These are phyloP conservation scores for Cordyceps tenuipes DNA, from an alignment of 2,329 filamentous ascomycete species.

Conservation along the genomic window DNA sequence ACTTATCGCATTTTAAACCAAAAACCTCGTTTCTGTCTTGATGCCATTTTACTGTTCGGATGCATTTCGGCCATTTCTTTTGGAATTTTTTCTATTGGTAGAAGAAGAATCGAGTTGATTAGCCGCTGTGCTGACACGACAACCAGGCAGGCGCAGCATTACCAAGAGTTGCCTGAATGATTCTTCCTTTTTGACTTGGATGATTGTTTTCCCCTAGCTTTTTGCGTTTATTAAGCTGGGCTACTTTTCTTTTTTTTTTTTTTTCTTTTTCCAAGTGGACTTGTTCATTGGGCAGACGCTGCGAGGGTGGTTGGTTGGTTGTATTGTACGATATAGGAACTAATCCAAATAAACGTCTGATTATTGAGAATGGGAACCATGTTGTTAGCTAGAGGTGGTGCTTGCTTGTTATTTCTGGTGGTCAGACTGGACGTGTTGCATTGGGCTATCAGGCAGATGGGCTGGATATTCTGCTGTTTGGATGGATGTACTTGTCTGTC, in stretches of 20 bases:
- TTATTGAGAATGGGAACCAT: not conserved
- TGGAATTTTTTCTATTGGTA: not conserved
- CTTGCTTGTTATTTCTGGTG: not conserved
- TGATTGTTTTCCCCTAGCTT: not conserved
- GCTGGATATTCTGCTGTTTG: no score
- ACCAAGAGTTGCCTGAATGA: not conserved
- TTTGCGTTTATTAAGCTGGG: not conserved
- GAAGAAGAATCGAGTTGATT: not conserved
- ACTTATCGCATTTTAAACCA: not conserved
- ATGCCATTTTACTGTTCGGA: slow-evolving; percentile 1
- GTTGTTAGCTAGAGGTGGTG: no score
- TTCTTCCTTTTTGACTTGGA: not conserved
- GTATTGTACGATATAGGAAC: slow-evolving; percentile 11
- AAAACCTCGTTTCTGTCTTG: not conserved
- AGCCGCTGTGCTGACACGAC: not conserved
- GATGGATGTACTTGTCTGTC: no score
- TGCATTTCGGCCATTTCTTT: not conserved
- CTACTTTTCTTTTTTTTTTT: not conserved
- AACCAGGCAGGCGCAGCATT: not conserved
- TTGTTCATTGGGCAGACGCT: not conserved
- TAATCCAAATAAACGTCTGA: slow-evolving; percentile 8
- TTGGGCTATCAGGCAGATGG: not conserved
- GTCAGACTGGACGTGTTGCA: not conserved
- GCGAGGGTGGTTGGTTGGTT: not conserved
- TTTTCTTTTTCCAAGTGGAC: not conserved